Base-by-base conservation (phyloP, 1,284 basidiomycete species). In the Microbotryum lychnidis-dioicae region DNA sequence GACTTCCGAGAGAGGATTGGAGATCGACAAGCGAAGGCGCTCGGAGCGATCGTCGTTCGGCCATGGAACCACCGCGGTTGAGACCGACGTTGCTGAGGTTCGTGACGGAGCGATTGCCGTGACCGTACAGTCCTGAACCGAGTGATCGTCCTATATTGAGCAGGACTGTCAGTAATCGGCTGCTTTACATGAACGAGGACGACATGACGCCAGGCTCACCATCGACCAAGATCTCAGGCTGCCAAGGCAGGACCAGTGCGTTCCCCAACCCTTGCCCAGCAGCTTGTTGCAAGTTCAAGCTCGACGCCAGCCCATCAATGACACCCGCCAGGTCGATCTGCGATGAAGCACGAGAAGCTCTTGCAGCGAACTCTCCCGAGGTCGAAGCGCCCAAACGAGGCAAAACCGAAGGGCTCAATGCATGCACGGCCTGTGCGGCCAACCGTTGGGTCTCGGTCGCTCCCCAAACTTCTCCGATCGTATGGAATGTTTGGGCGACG, bases 21-120 rank as follows among this genome's bases (percentile, higher is more conserved):
- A 60, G 51, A 47, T 60, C 58, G 23, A 53, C 58, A n/a, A 60
- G 33, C 8, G 58, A 60, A n/a, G 58, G 58, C 12, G 58, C 47
- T 18, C 53, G 53, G 58, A 60, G 37, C 12, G 58, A 54, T 42
- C 31, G 51, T 10, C 31, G 51, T 16, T 53, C 51, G 51, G 33
- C 33, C 51, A 53, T 25, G 25, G 12, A 33, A 25, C n/a, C 51
- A 6, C 33, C 25, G 16, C 27, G 25, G 12, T n/a, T 29, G 31
- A 53, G 51, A 53, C 37, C 37, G 37, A 42, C 37, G 16, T 18
- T 42, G 27, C 51, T 53, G 25, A 53, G 31, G 8, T 53, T 53
- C n/a, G 51, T 53, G 16, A 53, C 33, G 12, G 51, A 53, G 25
- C 51, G 51, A 20, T 53, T 53, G n/a, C 27, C 51, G 1, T 53